Evolutionary conservation across 2,329 filamentous ascomycete species (phyloP).

Genomic region (Pseudohalonectria lignicola): DNA sequence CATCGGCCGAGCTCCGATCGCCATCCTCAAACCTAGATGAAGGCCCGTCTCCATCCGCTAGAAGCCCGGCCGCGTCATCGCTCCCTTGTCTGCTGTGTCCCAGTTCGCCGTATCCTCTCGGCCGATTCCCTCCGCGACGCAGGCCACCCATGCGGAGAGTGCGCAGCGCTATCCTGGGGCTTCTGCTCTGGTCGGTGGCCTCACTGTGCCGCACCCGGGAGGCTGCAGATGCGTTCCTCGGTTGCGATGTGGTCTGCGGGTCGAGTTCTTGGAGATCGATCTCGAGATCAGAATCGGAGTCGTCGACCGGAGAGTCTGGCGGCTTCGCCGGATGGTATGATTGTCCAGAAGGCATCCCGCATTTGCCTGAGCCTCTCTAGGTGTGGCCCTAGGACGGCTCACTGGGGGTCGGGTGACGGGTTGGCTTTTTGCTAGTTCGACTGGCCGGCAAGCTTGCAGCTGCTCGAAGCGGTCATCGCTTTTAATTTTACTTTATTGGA

Average conservation of each 20-base stretch:
- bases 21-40: constrained; percentile 1
- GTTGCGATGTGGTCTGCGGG: constrained; percentile 32
- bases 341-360: constrained; percentile 46
- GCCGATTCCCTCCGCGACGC: constrained; percentile 43
- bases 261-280: constrained; percentile 74
- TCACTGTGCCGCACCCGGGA: constrained; percentile 38
- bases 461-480: neutral
- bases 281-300: constrained; percentile 70
- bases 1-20: constrained; percentile 41
- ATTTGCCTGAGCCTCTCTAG: constrained; percentile 11
- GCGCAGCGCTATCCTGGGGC: constrained; percentile 58
- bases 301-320: constrained; percentile 53
- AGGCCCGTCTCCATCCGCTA: constrained; percentile 34
- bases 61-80: constrained; percentile 57
- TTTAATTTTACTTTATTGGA: too few relatives aligned
- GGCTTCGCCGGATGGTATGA: constrained; percentile 44
- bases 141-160: constrained; percentile 56
- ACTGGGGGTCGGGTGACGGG: too few relatives aligned
- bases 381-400: too few relatives aligned
- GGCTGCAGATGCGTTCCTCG: constrained; percentile 15
- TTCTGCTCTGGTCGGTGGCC: constrained; percentile 28
- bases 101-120: constrained; percentile 48
- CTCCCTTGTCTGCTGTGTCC: constrained; percentile 42
- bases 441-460: neutral
- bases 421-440: too few relatives aligned